Base-by-base conservation (phyloP, 495 filamentous ascomycete genomes). In the Podospora pseudopauciseta region DNA sequence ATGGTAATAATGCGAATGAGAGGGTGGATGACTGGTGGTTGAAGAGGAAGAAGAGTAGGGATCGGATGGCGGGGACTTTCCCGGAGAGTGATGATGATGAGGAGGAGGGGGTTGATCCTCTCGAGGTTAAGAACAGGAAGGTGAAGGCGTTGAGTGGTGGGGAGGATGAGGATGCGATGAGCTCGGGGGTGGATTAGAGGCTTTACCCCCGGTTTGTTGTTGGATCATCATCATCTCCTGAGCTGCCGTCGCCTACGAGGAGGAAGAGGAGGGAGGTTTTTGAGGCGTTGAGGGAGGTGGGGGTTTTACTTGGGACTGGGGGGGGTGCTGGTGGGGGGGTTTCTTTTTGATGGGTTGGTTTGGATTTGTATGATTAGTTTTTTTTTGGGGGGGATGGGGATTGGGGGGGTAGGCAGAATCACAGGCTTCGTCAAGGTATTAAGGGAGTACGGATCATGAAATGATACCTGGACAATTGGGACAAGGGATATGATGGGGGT, bases 21-120 rank as follows among this genome's bases (percentile, higher is more conserved):
- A 49, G 39, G 39, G 61, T 19, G 19, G 30, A 44, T 26, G 61
- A 63, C 16, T 63, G 61, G 61, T 63, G 61, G 61, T 49, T 63
- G 58, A 67, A 67, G 58, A 61, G 57, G 39, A 34, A 27, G 28
- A 66, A 32, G 55, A 54, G 20, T 19, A 67, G 53, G 30, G 32
- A 62, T 27, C 49, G 27, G 61, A 63, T 63, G 61, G 61, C 61
- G 11, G 61, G 61, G 32, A 63, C 61, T 4, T 63, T 63, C 23
- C 61, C 61, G 5, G 61, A 63, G 61, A 63, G 61, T 18, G 65
- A 61, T 53, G 65, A 67, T 39, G 56, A 62, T 18, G 65, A 61
- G 27, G 65, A 67, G 16, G 56, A 62, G 23, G 65, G 62, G 9
- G 30, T 61, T 16, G 56, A 28, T 26, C 57, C 57, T 32, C 39